Base-by-base conservation (phyloP, 2,329 filamentous ascomycete species). In the Pseudocercospora musae region DNA sequence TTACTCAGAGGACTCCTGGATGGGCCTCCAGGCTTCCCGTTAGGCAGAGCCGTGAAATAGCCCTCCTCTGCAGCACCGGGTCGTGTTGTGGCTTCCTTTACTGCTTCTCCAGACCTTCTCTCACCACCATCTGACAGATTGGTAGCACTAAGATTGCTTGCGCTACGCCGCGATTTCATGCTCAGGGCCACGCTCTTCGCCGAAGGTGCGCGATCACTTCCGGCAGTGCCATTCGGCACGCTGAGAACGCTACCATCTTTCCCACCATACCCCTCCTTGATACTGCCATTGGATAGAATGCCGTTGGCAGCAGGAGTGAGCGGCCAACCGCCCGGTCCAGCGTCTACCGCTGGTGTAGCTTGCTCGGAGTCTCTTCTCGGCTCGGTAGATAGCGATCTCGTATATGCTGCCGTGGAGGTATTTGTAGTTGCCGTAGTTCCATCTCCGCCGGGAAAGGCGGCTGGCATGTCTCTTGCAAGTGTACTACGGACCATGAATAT, bases 381-480 rank as follows among this genome's bases (percentile, higher is more conserved):
- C n/a, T 58, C 63, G 59, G 46, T 50, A 46, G 44, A 52, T 23
- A 37, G 58, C 44, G 48, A 25, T 58, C 52, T 59, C 61, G 42
- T 62, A 64, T 57, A 57, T 57, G 59, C 29, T 56, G 50, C 33
- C 29, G 49, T 42, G n/a, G 72, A 70, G 59, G 70, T 70, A 44
- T 73, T 58, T 53, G 67, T 67, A 60, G 73, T 73, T 65, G 75
- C 71, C 71, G 62, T 64, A 59, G 40, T 73, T 54, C 60, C 60
- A 37, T 62, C 60, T 10, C 37, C 60, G 21, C 60, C 56, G 27
- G 52, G 57, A 31, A 66, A 77, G 71, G 70, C 74, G 67, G 79
- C 79, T 74, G 82, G 81, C 82, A 84, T 84, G 66, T 79, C 79
- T 73, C 79, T 70, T 56, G 46, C 62, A 46, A 33, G 18, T 49